Evolutionary conservation across 1,284 basidiomycete genomes (phyloP).

Genomic region (Porogramme epimiltina): DNA sequence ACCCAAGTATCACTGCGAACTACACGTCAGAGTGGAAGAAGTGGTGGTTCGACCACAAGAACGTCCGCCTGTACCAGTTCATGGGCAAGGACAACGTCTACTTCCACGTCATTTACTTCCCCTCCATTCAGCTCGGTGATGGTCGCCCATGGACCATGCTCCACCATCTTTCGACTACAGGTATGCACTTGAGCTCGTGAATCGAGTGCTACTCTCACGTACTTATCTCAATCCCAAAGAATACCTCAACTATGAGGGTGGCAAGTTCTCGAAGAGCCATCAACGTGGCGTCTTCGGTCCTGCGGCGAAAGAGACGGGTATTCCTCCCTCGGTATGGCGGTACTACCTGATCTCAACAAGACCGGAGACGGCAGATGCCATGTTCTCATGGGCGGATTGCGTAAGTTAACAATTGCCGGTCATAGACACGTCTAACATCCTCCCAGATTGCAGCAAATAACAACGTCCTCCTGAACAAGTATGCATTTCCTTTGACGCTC

Average conservation of each 20-base stretch:
- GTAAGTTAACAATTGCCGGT: constrained; percentile 45
- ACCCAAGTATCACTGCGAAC: constrained; percentile 96
- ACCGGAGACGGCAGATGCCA: constrained; percentile 93
- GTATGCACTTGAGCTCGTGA: constrained; percentile 40
- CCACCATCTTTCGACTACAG: constrained; percentile 94
- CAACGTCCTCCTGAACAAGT: constrained; percentile 94
- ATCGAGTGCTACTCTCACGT: not conserved
- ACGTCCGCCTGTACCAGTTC: constrained; percentile 96
- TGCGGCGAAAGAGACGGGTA: constrained; percentile 90
- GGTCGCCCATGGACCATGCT: constrained; percentile 93
- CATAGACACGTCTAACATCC: not conserved
- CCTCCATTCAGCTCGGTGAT: constrained; percentile 88
- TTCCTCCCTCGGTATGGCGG: constrained; percentile 94
- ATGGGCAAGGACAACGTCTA: constrained; percentile 99
- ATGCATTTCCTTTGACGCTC: constrained; percentile 17
- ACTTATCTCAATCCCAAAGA: constrained; percentile 50
- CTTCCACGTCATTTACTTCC: constrained; percentile 98
- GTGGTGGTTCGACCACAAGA: constrained; percentile 96
- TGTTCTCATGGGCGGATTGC: constrained; percentile 97
- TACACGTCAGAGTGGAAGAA: constrained; percentile 94
- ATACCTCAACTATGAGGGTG: constrained; percentile 98
- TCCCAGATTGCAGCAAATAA: constrained; percentile 90
- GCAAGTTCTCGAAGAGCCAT: constrained; percentile 98
- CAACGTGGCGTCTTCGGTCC: constrained; percentile 98
- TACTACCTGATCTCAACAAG: constrained; percentile 95